Percentiles rank a stretch among this genome's conserved stretches.
These are phyloP conservation scores for Entomophthora muscae DNA, from an alignment of 371 early-diverging fungal species.

Conservation along the genomic window DNA sequence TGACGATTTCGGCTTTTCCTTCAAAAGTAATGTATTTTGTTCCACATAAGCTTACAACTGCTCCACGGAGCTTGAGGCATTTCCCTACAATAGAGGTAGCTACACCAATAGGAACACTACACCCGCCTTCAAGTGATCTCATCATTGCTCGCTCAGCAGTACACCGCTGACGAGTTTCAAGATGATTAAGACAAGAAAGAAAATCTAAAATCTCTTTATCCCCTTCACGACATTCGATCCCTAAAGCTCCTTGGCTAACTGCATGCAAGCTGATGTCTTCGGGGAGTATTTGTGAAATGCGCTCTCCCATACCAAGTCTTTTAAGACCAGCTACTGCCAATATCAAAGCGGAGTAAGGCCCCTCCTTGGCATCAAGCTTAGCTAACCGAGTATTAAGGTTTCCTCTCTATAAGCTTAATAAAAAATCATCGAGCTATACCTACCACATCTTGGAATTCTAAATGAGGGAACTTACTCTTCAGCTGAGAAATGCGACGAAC, in stretches of 20 bases:
- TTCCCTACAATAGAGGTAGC: constrained; percentile 25
- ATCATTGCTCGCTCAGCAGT: constrained; percentile 77
- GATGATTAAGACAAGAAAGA: constrained; percentile 41
- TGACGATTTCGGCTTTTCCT: constrained; percentile 15
- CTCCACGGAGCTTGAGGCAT: constrained; percentile 28
- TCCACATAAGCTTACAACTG: constrained; percentile 56
- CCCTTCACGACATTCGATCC: constrained; percentile 59
- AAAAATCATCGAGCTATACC: constrained; percentile 12
- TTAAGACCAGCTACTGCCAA: constrained; percentile 80
- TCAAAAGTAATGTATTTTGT: constrained; percentile 27
- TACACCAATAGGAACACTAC: constrained; percentile 91
- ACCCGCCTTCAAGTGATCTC: constrained; percentile 86
- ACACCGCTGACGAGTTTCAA: constrained; percentile 44
- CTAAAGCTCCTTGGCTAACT: constrained; percentile 90
- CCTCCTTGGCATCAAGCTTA: constrained; percentile 66
- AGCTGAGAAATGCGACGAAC: constrained; percentile 82
- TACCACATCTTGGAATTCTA: constrained; percentile 68
- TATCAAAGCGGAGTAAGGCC: constrained; percentile 58
- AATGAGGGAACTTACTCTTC: constrained; percentile 51
- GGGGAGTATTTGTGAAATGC: constrained; percentile 54
- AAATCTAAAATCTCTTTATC: constrained; percentile 31
- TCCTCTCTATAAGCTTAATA: constrained; percentile 8
- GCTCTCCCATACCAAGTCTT: constrained; percentile 41
- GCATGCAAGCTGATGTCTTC: constrained; percentile 59
- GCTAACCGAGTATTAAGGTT: constrained; percentile 60